Evolutionary conservation across 768 basidiomycete genomes (phyloP), one percentile per base, ranked within the genome.

Genomic region (Cubamyces lactineus): DNA sequence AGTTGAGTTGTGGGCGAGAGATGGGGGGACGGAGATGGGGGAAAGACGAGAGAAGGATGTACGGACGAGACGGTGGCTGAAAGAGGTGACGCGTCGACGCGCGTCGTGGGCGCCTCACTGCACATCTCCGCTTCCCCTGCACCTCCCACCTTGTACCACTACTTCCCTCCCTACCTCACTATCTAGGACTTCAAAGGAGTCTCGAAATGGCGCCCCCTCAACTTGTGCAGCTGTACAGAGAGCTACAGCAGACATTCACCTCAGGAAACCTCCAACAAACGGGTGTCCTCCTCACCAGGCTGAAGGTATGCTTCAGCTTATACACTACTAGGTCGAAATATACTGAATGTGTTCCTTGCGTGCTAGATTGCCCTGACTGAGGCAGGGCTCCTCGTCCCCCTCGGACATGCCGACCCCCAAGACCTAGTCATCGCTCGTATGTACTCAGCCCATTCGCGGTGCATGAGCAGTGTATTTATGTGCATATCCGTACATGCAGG

Each of bases 341-440:
- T 19, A 26, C 30, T 61, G 9, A 12, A 59, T 51, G 46, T 48
- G 0, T n/a, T 40, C 15, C 51, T 24, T 48, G 19, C 40, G 17
- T 52, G 59, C 47, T 69, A 94, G 93, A 79, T 93, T 67, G 87
- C 86, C 38, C 76, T 96, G 52, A 88, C 91, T 69, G 84, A 92
- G 70, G 81, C 85, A 13, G 91, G 91, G 30, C 77, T 94, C 12
- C 79, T 94, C 24, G 79, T 91, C 19, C 94, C 94, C n/a, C 80
- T 85, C 64, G 80, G 82, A 17, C 79, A 87, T 26, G 78, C 80
- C 15, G 88, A 83, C 64, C 71, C 83, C 2, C 81, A 86, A 21
- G 92, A 95, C 71, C 80, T 96, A 47, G 78, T 82, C 49, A 78
- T 89, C 60, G 85, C 91, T 68, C 91, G 92, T 94, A 72, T 57